A percentile compares a stretch with the other conserved stretches of the same genome.
Conservation (phyloP, 202 grass and related monocot genomes). For the Eragrostis tef region DNA sequence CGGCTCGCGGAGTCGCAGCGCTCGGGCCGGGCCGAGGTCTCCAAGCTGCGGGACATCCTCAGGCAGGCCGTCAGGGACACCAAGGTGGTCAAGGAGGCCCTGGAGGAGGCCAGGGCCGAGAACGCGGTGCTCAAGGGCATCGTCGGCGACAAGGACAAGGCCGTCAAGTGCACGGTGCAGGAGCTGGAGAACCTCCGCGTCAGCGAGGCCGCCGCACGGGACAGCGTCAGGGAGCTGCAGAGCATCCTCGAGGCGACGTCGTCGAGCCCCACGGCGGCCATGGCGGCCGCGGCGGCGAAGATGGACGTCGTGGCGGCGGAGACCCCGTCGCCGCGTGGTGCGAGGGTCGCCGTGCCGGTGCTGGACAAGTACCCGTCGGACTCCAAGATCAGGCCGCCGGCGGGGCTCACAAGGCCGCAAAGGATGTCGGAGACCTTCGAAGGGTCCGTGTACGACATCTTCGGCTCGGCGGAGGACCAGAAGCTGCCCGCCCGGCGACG, state of each 20-base stretch:
- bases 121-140: conserved; percentile 64
- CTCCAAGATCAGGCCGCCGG: conserved; percentile 50
- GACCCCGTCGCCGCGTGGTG: conserved; percentile 42
- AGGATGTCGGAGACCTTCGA: conserved; percentile 55
- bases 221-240: conserved; percentile 81
- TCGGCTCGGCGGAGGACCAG: conserved; percentile 52
- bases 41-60: conserved; percentile 86
- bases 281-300: conserved; percentile 19
- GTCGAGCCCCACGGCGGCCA: conserved; percentile 45
- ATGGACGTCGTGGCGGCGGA: conserved; percentile 40
- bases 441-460: conserved; percentile 65
- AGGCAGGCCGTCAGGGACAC: conserved; percentile 83
- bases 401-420: conserved; percentile 42
- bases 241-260: conserved; percentile 71
- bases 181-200: conserved; percentile 71
- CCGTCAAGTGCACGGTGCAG: conserved; percentile 56
- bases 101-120: conserved; percentile 66
- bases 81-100: conserved; percentile 72
- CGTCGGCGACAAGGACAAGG: conserved; percentile 66
- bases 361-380: conserved; percentile 50
- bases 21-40: conserved; percentile 65
- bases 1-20: conserved; percentile 59
- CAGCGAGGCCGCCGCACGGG: conserved; percentile 73
- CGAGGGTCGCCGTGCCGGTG: neutral
- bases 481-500: conserved; percentile 46